Conservation (phyloP, 2,329 filamentous ascomycete genomes). For the Colletotrichum sp. region DNA sequence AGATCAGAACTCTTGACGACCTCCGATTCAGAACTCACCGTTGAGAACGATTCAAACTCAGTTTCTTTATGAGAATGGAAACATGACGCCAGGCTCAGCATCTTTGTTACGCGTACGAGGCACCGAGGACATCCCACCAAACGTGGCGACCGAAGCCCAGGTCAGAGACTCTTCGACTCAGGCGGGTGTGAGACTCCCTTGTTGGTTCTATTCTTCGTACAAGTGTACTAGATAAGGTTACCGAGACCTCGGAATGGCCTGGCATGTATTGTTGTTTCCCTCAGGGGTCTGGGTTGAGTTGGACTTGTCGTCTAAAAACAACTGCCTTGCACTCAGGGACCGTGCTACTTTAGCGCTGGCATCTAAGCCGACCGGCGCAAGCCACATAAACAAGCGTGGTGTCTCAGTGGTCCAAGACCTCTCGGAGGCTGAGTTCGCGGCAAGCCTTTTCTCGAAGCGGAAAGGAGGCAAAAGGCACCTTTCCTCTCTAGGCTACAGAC, state of each 20-base stretch:
- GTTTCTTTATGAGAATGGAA: neutral
- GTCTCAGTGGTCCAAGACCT: slow-evolving; percentile 8
- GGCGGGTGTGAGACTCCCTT: neutral
- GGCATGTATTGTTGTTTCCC: neutral
- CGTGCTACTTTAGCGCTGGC: neutral
- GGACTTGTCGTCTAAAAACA: neutral
- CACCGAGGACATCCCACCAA: neutral
- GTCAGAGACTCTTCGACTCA: neutral
- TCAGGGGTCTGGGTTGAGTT: neutral
- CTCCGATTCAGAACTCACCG: neutral
- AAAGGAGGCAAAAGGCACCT: neutral
- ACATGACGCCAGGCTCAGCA: neutral
- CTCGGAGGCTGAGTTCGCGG: slow-evolving; percentile 1
- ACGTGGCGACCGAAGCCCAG: neutral
- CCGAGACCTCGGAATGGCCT: neutral
- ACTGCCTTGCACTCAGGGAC: neutral
- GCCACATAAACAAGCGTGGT: neutral
- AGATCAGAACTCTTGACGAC: neutral
- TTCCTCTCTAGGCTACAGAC: neutral
- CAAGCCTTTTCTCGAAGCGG: neutral
- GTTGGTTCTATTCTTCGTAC: neutral
- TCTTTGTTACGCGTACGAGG: neutral
- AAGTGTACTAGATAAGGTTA: neutral
- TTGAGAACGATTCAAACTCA: neutral
- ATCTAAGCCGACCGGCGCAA: neutral